Percentiles rank a stretch among this genome's conserved stretches.
phyloP scores from a whole-genome alignment of 2,329 filamentous ascomycete species.

The Aspergillus sp. region DNA sequence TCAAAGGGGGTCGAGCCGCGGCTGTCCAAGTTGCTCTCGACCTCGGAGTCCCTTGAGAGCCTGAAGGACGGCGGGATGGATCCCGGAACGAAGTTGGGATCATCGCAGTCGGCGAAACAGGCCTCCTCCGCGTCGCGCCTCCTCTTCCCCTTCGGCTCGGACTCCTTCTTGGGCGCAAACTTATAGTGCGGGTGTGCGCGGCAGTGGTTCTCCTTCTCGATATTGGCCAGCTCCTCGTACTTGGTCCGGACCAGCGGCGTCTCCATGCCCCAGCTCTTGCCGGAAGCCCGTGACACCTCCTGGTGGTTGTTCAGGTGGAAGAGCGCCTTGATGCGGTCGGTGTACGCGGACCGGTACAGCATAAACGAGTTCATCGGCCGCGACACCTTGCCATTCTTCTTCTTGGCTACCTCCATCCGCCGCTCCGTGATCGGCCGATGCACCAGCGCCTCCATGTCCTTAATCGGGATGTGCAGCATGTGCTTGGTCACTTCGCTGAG shows the following conservation, averaged over 20 bases:
- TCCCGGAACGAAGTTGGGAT: constrained; percentile 9
- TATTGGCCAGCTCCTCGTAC: constrained; percentile 68
- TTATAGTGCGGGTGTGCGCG: constrained; percentile 85
- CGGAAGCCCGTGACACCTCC: constrained; percentile 78
- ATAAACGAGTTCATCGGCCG: constrained; percentile 98
- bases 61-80: constrained; percentile 14
- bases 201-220: constrained; percentile 77
- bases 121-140: constrained; percentile 15
- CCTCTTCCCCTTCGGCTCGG: constrained; percentile 36
- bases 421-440: constrained; percentile 60
- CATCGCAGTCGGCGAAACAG: constrained; percentile 25
- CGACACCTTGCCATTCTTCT: constrained; percentile 69
- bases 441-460: constrained; percentile 74
- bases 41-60: constrained; percentile 17
- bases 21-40: constrained; percentile 20
- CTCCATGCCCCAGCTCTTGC: constrained; percentile 77
- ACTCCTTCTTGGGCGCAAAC: constrained; percentile 72
- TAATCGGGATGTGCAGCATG: constrained; percentile 48
- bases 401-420: constrained; percentile 53
- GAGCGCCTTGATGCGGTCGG: constrained; percentile 73
- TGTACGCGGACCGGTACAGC: constrained; percentile 88
- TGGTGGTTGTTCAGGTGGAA: constrained; percentile 87
- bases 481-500: constrained; percentile 23
- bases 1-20: constrained; percentile 29
- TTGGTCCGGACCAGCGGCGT: constrained; percentile 59